Evolutionary conservation across 208 protist species (phyloP).

Genomic region (Trypanosoma mega): DNA sequence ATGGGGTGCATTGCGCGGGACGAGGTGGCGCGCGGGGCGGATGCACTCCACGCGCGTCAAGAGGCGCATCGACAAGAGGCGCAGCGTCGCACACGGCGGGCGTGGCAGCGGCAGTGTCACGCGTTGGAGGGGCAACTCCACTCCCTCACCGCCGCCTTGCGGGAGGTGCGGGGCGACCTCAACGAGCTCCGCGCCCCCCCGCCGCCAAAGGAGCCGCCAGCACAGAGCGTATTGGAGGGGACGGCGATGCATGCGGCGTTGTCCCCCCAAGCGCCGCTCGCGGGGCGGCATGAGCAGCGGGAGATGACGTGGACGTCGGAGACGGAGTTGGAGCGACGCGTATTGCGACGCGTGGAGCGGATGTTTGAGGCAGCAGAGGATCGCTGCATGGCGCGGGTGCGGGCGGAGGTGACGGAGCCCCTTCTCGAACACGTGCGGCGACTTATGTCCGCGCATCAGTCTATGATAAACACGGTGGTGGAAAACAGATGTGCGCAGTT

Average conservation of each 20-base stretch:
- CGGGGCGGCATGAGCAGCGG: too few relatives aligned
- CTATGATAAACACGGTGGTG: slow-evolving; percentile 61
- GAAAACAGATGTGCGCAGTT: slow-evolving; percentile 62
- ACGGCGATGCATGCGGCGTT: too few relatives aligned
- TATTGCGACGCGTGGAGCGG: slow-evolving; percentile 10
- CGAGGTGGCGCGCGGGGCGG: slow-evolving; percentile 45
- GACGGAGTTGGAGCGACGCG: too few relatives aligned
- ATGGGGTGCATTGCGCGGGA: slow-evolving; percentile 45
- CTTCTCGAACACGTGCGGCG: slow-evolving; percentile 69
- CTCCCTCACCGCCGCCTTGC: slow-evolving; percentile 2
- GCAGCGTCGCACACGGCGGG: slow-evolving; percentile 20
- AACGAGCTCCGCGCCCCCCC: slow-evolving; percentile 14
- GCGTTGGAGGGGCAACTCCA: slow-evolving; percentile 25
- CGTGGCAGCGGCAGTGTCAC: slow-evolving; percentile 28
- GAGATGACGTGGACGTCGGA: too few relatives aligned
- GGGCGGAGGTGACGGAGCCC: slow-evolving; percentile 50
- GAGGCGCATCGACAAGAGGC: slow-evolving; percentile 21
- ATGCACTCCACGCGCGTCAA: slow-evolving; percentile 31
- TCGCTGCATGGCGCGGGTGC: slow-evolving; percentile 23
- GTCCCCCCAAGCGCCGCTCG: too few relatives aligned
- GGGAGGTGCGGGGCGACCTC: slow-evolving; percentile 14
- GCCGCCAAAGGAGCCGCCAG: not conserved
- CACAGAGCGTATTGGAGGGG: too few relatives aligned
- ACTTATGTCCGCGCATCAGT: slow-evolving; percentile 67
- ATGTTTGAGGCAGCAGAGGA: slow-evolving; percentile 13